Evolutionary conservation across 1,139 yeast genomes (phyloP), one percentile per base, ranked within the genome.

Genomic region (Sugiyamaella xylanicola): DNA sequence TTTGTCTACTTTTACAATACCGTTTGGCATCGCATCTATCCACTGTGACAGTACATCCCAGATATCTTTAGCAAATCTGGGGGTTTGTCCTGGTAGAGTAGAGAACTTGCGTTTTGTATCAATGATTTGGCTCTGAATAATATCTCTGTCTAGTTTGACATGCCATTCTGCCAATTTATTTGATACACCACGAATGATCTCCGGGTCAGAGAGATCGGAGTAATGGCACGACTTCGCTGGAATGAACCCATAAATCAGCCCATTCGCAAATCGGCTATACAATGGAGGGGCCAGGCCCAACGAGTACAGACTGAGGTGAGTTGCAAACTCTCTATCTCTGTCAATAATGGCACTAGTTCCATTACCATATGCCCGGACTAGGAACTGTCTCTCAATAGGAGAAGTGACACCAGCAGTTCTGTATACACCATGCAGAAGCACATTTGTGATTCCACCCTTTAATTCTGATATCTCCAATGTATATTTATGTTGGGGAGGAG

Each of bases 381-480:
- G 75, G 1, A 85, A 84, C 56, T 76, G 77, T 11, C 48, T 45
- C 22, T 56, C 47, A 37, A 57, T 61, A 11, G 52, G 17, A 8
- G 36, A 22, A 43, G 58, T 54, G 37, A 54, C 62, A 53, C 64
- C 54, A 51, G 50, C 46, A 19, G 52, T 41, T n/a, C 56, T 36
- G 32, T 69, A 69, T 2, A 51, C 56, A 57, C 87, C 85, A 47
- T 82, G 77, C 37, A 85, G 70, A 53, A 86, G 78, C 83, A 84
- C 83, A 68, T 87, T 87, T 21, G 95, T 87, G 68, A 87, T 87
- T 7, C 95, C 95, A 2, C 95, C 95, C 2, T 87, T 86, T 51
- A 87, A 73, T 59, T 74, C 75, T 22, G 65, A 62, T 16, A 76
- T 57, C 48, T 60, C 61, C 51, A 66, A 55, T 32, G 48, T 55